These are phyloP conservation scores for Blumeria hordei DNA, from an alignment of 2,329 filamentous ascomycete species.

Conservation along the genomic window DNA sequence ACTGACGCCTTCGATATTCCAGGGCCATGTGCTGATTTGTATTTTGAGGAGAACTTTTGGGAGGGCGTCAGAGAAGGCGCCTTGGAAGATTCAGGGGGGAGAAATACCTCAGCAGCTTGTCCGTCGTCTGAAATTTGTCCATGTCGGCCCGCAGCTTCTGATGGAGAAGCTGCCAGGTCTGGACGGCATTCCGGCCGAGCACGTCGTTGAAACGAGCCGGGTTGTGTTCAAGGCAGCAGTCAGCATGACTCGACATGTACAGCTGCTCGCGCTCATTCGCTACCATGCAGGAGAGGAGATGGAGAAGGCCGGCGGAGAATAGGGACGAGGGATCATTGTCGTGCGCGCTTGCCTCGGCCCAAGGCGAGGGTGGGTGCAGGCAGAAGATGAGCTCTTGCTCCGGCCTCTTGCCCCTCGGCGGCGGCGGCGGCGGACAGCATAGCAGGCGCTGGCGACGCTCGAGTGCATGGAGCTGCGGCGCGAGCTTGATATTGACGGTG, in stretches of 20 bases:
- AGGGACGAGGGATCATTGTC: neutral
- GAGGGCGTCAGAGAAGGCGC: neutral
- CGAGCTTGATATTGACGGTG: constrained; percentile 11
- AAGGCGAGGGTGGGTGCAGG: neutral
- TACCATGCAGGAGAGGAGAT: constrained; percentile 11
- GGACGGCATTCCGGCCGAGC: constrained; percentile 6
- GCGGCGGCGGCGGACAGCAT: constrained; percentile 2
- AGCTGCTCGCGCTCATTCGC: constrained; percentile 8
- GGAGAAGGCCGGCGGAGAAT: constrained; percentile 10
- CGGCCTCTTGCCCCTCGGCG: neutral
- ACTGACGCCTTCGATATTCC: neutral
- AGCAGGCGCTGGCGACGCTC: constrained; percentile 8
- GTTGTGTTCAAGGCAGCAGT: constrained; percentile 7
- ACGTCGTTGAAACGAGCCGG: constrained; percentile 3
- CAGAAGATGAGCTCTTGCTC: constrained; percentile 12
- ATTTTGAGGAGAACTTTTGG: neutral
- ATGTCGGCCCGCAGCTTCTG: constrained; percentile 5
- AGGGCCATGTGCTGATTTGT: neutral
- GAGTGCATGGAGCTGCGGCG: constrained; percentile 4
- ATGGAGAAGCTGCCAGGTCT: constrained; percentile 4
- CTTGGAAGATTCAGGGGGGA: neutral
- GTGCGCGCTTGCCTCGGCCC: neutral
- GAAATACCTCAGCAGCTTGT: neutral
- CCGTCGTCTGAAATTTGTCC: neutral
- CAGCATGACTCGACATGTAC: constrained; percentile 5